A percentile compares a stretch with the other conserved stretches of the same genome.
Evolutionary conservation across 345 rosid genomes (phyloP).

Genomic region (Anacardium occidentale): DNA sequence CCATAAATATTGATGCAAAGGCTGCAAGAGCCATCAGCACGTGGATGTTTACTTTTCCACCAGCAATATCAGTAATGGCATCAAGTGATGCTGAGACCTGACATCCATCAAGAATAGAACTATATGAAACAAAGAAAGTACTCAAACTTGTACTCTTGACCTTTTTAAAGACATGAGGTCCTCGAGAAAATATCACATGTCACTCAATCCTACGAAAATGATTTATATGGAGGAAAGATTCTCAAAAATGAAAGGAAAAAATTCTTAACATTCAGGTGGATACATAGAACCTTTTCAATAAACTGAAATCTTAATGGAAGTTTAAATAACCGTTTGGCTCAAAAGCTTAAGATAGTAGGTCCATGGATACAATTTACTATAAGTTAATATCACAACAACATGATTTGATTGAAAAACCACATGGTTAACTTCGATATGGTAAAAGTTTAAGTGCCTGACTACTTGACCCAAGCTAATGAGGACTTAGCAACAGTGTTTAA

Average conservation of each 20-base stretch:
- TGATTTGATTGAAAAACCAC: no score
- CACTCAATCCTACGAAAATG: not conserved
- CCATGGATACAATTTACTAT: no score
- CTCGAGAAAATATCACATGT: not conserved
- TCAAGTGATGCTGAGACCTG: slow-evolving; percentile 92
- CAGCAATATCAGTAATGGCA: slow-evolving; percentile 82
- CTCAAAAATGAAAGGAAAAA: not conserved
- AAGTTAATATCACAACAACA: no score
- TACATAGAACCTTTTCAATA: not conserved
- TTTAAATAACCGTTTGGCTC: not conserved
- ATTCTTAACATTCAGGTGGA: not conserved
- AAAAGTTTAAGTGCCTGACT: no score
- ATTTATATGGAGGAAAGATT: not conserved
- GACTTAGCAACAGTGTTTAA: no score
- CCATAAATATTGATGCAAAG: slow-evolving; percentile 95
- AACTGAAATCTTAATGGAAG: not conserved
- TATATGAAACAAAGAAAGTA: slow-evolving; percentile 1
- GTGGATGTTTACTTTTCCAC: slow-evolving; percentile 92
- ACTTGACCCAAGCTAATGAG: no score
- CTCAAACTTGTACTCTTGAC: not conserved
- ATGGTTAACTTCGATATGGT: no score
- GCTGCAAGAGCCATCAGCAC: slow-evolving; percentile 96
- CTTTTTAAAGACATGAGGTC: not conserved
- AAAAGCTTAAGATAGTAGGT: no score
- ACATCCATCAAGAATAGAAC: slow-evolving; percentile 4